Evolutionary conservation across 352 stramenopile genomes (phyloP), one percentile per base, ranked within the genome.

Genomic region (Phytophthora crassamura): DNA sequence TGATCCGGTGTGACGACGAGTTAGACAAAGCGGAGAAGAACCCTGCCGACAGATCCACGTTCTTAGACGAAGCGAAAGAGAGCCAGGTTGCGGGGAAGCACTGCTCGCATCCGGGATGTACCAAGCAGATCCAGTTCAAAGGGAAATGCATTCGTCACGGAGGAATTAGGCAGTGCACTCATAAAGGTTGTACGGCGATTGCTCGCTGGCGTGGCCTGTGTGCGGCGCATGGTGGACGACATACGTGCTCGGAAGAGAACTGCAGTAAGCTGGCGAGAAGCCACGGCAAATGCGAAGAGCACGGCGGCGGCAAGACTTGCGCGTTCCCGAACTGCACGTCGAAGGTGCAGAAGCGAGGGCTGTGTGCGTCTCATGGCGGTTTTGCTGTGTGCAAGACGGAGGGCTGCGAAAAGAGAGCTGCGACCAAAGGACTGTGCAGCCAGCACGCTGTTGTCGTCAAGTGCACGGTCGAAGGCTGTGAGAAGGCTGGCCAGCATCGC

Each of bases 71-170:
- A 2, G 14, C n/a, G 22, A 34, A 48, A 39, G 22, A 48, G 5
- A 9, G 6, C 25, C 14, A 12, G 43, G 47, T 5, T 20, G 11
- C 20, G 14, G 40, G 52, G 15, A 15, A 25, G 7, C 41, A 49
- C 10, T 73, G 64, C 25, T 69, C 59, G 4, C 53, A 65, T 40
- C 38, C 45, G n/a, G 59, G 53, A 41, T 73, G 64, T 11, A 53
- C 46, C 6, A 69, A 73, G 4, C 59, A 69, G 52, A 40, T 50
- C 6, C 64, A 73, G 28, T 45, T 33, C 3, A 73, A 65, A 53
- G 64, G 59, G 9, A 69, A 69, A 14, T 73, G 64, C 38, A 69
- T 73, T 34, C 43, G 39, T 4, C 64, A 73, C 46, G 64, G 64
- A 18, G 64, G 64, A 9, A 52, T 68, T 0, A 40, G 46, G 34